Percentiles rank a stretch among this genome's conserved stretches.
Conservation (phyloP, 1,139 yeast species). For the Kazachstania sp. region DNA sequence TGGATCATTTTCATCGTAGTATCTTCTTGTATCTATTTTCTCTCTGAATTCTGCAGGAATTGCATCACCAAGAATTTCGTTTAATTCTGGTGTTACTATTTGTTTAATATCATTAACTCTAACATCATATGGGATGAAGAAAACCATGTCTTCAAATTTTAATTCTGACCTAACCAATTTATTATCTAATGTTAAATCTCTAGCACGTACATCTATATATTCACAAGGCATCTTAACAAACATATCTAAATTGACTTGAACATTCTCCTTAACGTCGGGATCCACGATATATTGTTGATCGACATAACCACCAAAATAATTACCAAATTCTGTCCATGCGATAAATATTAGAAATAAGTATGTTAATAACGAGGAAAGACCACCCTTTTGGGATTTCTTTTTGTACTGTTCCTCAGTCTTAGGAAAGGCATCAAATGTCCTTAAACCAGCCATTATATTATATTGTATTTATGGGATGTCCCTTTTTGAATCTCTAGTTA, state of each 20-base stretch:
- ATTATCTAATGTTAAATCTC: slow-evolving; percentile 70
- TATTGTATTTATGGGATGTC: neutral
- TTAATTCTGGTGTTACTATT: slow-evolving; percentile 56
- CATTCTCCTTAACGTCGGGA: slow-evolving; percentile 47
- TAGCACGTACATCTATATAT: slow-evolving; percentile 61
- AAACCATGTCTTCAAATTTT: slow-evolving; percentile 53
- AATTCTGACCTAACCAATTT: slow-evolving; percentile 69
- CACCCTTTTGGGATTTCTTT: slow-evolving; percentile 68
- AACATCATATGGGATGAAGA: slow-evolving; percentile 45
- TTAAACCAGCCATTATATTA: slow-evolving; percentile 31
- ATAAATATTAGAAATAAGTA: slow-evolving; percentile 54
- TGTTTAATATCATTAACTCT: slow-evolving; percentile 39
- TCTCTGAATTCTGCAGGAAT: slow-evolving; percentile 54
- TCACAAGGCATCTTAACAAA: slow-evolving; percentile 82
- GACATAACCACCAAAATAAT: slow-evolving; percentile 72
- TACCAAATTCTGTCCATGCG: slow-evolving; percentile 82
- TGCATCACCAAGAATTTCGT: slow-evolving; percentile 55
- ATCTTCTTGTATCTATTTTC: slow-evolving; percentile 18
- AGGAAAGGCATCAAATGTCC: slow-evolving; percentile 84
- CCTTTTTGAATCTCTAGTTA: no score
- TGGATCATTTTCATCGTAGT: slow-evolving; percentile 23
- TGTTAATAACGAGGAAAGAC: slow-evolving; percentile 61
- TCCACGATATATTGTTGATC: slow-evolving; percentile 75
- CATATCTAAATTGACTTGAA: slow-evolving; percentile 70
- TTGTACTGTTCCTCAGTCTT: slow-evolving; percentile 74